Evolutionary conservation across 345 rosid genomes (phyloP), one percentile per base, ranked within the genome.

Genomic region (Populus euphratica): DNA sequence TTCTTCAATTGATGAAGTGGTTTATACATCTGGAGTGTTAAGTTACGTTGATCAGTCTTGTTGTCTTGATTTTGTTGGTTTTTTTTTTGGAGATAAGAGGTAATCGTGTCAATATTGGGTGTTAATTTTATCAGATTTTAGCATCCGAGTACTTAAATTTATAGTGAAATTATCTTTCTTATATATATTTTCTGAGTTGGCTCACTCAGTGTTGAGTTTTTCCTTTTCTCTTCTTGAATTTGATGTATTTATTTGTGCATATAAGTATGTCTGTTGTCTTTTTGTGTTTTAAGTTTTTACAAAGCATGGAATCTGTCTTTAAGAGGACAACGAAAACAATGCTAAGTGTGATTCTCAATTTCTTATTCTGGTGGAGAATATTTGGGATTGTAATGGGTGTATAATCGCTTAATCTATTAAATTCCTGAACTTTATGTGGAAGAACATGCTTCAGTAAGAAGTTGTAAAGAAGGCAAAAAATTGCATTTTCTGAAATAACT

Each of bases 51-150:
- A 72, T 74, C 31, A 43, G 66, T 73, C 66, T 43, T 67, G 73
- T 38, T 77, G 27, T 20, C 47, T 56, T 62, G 14, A 8, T 39
- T 29, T 4, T 68, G 33, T 64, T 76, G 65, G 50, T 11, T 54
- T 41, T 69, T 43, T 69, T 38, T 67, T 62, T 66, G 18, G 61
- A 50, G 69, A 41, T 61, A 49, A 72, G 33, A 72, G 73, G 68
- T 75, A 38, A 64, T 67, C 75, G 54, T 59, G 67, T 70, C 38
- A 29, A 63, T 70, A 49, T 8, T 23, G 20, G 65, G 23, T 61
- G 36, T 64, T 68, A 6, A 13, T 44, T 75, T 68, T 7, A 68
- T 72, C 61, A 65, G 73, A 79, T 56, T 77, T 77, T 77, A 56
- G 47, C 35, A 43, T 81, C 64, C 71, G 64, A 73, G 70, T 70